Evolutionary conservation across 1,139 yeast genomes (phyloP), one percentile per base, ranked within the genome.

Genomic region (Ashbya aceris): DNA sequence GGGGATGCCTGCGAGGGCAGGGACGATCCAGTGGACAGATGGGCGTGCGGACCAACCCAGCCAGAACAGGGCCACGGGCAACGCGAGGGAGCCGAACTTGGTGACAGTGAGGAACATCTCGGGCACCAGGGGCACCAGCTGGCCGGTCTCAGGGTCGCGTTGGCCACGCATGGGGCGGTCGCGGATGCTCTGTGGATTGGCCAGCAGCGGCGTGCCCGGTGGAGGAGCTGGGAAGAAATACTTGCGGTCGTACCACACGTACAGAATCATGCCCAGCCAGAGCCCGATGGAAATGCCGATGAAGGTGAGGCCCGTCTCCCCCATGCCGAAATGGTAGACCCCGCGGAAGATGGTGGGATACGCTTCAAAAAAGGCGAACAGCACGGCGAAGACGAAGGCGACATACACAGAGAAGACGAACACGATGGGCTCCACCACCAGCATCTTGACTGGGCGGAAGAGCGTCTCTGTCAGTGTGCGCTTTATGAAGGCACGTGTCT

Each of bases 281-380:
- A 81, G 67, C 11, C 89, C 89, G 32, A 79, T 47, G 45, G 86
- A 83, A 44, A 82, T 81, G 33, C 83, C 83, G 37, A 81, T 63
- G 57, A 81, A 81, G 2, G 87, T 74, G 44, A 82, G 66, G 9
- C 87, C 86, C 2, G 84, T 72, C 10, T 74, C 63, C 45, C 86
- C 89, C 8, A 67, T 51, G 30, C 57, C 57, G 83, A 80, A 77
- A 5, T 51, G 54, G 59, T 82, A 79, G 20, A 70, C 74, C 30
- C 81, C 82, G 54, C 74, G 66, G 64, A 80, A 82, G 48, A 81
- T 80, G 40, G 80, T 73, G 17, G 89, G 89, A 63, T 72, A 80
- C 1, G 87, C 86, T 60, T 81, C 89, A 55, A 82, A 81, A 67
- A 80, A 81, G 0, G 85, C 87, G 52, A 80, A 82, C 46, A 82